These are phyloP conservation scores for Dendrostoma leiphaemia DNA, from an alignment of 2,329 filamentous ascomycete species.

Conservation along the genomic window DNA sequence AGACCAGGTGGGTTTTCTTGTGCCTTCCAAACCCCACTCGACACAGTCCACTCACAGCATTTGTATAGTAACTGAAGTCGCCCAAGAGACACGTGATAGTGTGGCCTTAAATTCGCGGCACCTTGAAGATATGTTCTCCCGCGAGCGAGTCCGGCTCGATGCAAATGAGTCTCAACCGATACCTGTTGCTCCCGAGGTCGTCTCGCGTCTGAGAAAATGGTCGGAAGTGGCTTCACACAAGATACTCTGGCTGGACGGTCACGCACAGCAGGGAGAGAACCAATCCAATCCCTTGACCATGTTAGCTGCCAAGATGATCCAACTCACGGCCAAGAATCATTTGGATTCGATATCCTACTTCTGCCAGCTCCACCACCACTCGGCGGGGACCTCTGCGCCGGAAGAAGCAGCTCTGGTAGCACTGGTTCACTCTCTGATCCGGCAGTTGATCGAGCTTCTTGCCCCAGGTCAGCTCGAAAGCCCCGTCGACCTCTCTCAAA, in stretches of 20 bases:
- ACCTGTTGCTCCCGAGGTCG: background rate
- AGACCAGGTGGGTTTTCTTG: no score
- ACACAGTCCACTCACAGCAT: no score
- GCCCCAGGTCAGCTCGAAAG: background rate
- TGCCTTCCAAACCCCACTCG: no score
- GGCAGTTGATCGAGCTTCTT: slow-evolving; percentile 6
- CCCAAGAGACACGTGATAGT: background rate
- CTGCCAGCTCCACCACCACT: slow-evolving; percentile 14
- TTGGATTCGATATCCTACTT: slow-evolving; percentile 21
- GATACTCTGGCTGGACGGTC: slow-evolving; percentile 19
- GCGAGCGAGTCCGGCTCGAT: background rate
- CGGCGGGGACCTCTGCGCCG: background rate
- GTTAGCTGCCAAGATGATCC: slow-evolving; percentile 12
- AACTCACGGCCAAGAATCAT: background rate
- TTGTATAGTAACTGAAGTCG: background rate
- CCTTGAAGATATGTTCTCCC: slow-evolving; percentile 1
- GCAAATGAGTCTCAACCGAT: background rate
- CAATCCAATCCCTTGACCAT: slow-evolving; percentile 14
- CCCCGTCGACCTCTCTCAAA: background rate
- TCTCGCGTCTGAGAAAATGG: background rate
- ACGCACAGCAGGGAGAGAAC: background rate
- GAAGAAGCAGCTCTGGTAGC: background rate
- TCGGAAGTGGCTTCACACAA: background rate
- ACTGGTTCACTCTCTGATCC: background rate
- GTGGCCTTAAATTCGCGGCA: background rate